Base-by-base conservation (phyloP, 345 rosid genomes). In the Acer yangbiense region DNA sequence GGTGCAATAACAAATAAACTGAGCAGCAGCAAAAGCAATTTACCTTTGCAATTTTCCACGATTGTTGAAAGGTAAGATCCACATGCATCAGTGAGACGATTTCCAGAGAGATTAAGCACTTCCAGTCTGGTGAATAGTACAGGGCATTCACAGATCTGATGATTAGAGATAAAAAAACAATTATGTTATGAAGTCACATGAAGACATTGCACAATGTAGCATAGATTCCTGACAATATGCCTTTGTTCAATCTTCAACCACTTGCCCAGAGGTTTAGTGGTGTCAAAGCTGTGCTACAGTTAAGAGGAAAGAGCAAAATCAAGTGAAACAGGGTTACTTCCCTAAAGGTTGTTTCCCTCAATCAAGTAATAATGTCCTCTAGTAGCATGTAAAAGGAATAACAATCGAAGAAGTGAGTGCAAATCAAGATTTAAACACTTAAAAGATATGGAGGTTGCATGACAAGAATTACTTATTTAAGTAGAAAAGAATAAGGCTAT, bases 61-160 rank as follows among this genome's bases (percentile, higher is more conserved):
- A 94, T 96, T 17, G 94, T 89, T 79, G 95, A 89, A 77, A 95
- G 92, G 84, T 91, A 94, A 69, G 97, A 96, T 76, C 99, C 97
- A 80, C 99, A 92, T 71, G 97, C 89, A 90, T 96, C 99, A 64
- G 99, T 96, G 75, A 96, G 97, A 78, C 93, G 95, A 83, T 96
- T 95, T 61, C 92, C 92, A 71, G 99, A 94, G 83, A 96, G 75
- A 83, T 96, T 92, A 81, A 96, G 98, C 78, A 91, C 90, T 86
- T 87, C 99, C 78, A 96, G 85, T 74, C 97, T 92, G 71, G 89
- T 84, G 76, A 92, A 92, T 74, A 96, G 87, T 57, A 90, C 94
- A 77, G 93, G 93, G 68, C 97, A 91, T 85, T 92, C 97, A 86
- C 97, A 96, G 79, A 96, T 96, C 99, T 96, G 91, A 78, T 65